Evolutionary conservation across 345 rosid species (phyloP), one percentile per base, ranked within the genome.

Genomic region (Citrus glauca): DNA sequence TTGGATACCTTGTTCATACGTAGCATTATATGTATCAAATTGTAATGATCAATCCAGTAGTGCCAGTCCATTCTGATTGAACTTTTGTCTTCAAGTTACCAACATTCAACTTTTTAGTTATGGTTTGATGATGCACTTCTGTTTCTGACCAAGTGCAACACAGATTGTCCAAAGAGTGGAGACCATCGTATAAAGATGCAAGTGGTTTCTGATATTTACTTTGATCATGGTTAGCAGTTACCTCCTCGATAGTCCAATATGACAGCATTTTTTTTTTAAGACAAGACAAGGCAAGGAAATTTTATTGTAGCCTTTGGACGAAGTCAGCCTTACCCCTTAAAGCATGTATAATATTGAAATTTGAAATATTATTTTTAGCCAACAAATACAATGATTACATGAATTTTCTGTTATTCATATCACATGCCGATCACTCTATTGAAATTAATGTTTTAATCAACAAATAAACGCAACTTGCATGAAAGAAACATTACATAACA

Each of bases 371-470:
- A 5, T 80, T 33, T 60, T 24, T 73, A 24, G 37, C 73, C 74
- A 42, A 77, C 30, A 28, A 72, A 9, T 61, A 38, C 68, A 74
- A 70, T 73, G 61, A 78, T 76, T 81, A 80, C 86, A 78, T 60
- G 66, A 80, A 71, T 35, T 35, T 35, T 35, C 37, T 35, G 7
- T 71, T 62, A 30, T 74, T 70, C 19, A 66, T 67, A 32, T 66
- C 69, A 45, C 28, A 33, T 16, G 53, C 27, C 42, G 8, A n/a
- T n/a, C 14, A 35, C 48, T 13, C 33, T 45, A 13, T 45, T 45
- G 50, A 45, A 13, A 45, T 45, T 5, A 13, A 45, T 13, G 16
- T 45, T 11, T 45, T 45, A 45, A 4, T 45, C 17, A 11, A 45
- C 17, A 45, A 53, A 53, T 53, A 53, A 53, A 17, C 57, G 17